These are phyloP conservation scores for Pseudopithomyces chartarum DNA, from an alignment of 2,329 filamentous ascomycete species.

Conservation along the genomic window DNA sequence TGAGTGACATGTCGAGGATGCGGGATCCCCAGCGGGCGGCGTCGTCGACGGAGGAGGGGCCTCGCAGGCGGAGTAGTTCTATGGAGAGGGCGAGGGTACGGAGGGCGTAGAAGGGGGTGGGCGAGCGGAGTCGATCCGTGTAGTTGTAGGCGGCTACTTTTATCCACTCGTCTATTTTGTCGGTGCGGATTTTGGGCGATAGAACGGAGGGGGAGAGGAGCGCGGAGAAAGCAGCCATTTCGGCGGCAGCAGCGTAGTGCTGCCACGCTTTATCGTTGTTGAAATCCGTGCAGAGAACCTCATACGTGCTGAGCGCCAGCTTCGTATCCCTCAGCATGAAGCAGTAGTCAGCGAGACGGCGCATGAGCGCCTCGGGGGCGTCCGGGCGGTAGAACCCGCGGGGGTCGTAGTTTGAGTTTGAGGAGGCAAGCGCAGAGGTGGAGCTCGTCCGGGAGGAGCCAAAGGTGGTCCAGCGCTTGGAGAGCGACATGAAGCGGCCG, in stretches of 20 bases:
- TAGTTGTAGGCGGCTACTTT: slow-evolving; percentile 94
- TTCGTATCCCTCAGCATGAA: slow-evolving; percentile 99
- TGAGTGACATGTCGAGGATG: slow-evolving; percentile 73
- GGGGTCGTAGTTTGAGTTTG: slow-evolving; percentile 75
- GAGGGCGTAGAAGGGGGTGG: slow-evolving; percentile 76
- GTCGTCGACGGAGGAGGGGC: slow-evolving; percentile 80
- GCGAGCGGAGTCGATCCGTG: slow-evolving; percentile 72
- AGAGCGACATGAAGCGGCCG: slow-evolving; percentile 92
- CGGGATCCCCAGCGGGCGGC: slow-evolving; percentile 84
- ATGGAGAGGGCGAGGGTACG: slow-evolving; percentile 76
- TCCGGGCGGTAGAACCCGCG: slow-evolving; percentile 85
- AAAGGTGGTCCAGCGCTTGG: slow-evolving; percentile 86
- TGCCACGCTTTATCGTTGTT: slow-evolving; percentile 96
- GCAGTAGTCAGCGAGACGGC: slow-evolving; percentile 90
- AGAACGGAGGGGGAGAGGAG: slow-evolving; percentile 76
- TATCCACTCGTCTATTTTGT: slow-evolving; percentile 83
- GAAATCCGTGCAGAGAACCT: slow-evolving; percentile 86
- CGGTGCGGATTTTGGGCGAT: slow-evolving; percentile 75
- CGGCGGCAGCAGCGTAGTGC: slow-evolving; percentile 89
- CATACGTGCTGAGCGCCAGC: slow-evolving; percentile 87
- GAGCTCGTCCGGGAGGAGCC: slow-evolving; percentile 67
- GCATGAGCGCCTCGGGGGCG: slow-evolving; percentile 85
- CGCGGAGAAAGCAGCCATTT: slow-evolving; percentile 89
- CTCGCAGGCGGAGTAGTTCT: slow-evolving; percentile 81
- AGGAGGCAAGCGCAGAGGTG: slow-evolving; percentile 55